Conservation (phyloP, 495 filamentous ascomycete species). For the Tuber brumale region DNA sequence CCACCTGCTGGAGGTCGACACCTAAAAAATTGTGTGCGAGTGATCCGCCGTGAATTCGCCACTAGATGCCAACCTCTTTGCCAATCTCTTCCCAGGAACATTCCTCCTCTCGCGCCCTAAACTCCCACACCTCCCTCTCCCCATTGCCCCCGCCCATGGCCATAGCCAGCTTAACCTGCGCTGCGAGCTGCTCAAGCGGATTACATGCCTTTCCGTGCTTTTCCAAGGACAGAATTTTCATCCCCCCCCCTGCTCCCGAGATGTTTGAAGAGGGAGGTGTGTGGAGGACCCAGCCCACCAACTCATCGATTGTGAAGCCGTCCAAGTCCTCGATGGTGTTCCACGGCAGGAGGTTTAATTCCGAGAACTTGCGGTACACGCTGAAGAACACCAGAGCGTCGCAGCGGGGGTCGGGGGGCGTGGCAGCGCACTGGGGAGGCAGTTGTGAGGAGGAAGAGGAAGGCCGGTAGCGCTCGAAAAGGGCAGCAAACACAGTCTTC, state of each 20-base stretch:
- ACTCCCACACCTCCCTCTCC: not conserved
- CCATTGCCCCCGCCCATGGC: not conserved
- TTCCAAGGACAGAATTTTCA: not conserved
- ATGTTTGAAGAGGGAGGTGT: not conserved
- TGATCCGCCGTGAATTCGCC: not conserved
- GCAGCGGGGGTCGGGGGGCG: not conserved
- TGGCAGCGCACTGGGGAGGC: not conserved
- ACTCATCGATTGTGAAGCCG: not conserved
- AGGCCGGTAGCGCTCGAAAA: not conserved
- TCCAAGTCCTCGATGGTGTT: not conserved
- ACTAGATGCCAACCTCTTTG: not conserved
- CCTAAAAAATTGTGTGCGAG: not conserved
- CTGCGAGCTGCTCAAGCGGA: not conserved
- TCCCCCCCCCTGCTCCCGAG: not conserved
- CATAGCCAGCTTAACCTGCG: not conserved
- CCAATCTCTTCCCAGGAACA: not conserved
- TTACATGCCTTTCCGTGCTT: not conserved
- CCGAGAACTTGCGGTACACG: not conserved
- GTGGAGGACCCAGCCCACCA: not conserved
- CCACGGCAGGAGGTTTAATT: not conserved
- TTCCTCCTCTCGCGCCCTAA: not conserved
- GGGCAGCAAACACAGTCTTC: not conserved
- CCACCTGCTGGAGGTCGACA: not conserved
- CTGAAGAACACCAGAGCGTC: not conserved
- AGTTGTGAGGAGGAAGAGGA: not conserved